A percentile compares a stretch with the other conserved stretches of the same genome.
Evolutionary conservation across 441 rosid species (phyloP).

Genomic region (Brassica hybrid): DNA sequence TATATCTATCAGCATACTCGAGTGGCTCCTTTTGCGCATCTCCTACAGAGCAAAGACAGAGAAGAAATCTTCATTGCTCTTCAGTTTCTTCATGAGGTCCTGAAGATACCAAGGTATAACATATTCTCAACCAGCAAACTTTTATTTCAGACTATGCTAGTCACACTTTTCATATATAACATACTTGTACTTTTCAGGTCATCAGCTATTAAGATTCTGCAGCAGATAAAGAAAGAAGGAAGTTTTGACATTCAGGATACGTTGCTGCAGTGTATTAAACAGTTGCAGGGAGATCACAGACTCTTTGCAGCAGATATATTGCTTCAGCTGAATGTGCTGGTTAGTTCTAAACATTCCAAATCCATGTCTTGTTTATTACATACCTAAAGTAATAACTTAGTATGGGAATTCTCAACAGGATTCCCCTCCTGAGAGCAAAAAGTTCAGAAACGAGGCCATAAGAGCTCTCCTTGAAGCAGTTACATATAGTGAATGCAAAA

Average conservation of each 20-base stretch:
- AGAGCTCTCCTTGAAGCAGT: conserved; percentile 61
- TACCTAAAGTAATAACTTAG: neutral
- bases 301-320: conserved; percentile 79
- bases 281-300: conserved; percentile 60
- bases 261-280: conserved; percentile 52
- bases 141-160: neutral
- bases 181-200: conserved; percentile 60
- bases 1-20: conserved; percentile 58
- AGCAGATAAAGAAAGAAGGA: conserved; percentile 66
- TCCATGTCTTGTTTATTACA: conserved; percentile 3
- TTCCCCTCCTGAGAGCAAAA: conserved; percentile 51
- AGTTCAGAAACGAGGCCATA: conserved; percentile 59
- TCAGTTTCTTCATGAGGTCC: conserved; percentile 79
- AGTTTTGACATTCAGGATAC: conserved; percentile 50
- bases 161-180: neutral
- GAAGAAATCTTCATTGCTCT: conserved; percentile 64
- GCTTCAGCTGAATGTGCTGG: conserved; percentile 76
- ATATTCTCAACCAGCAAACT: neutral
- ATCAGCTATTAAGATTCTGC: conserved; percentile 67
- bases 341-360: conserved; percentile 36
- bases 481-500: conserved; percentile 55
- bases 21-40: conserved; percentile 68
- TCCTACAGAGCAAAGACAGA: conserved; percentile 61
- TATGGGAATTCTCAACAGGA: conserved; percentile 55
- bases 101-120: conserved; percentile 74